A percentile compares a stretch with the other conserved stretches of the same genome.
Evolutionary conservation across 225 moss, liverwort and hornwort genomes (phyloP).

Genomic region (Physcomitrellopsis africana): DNA sequence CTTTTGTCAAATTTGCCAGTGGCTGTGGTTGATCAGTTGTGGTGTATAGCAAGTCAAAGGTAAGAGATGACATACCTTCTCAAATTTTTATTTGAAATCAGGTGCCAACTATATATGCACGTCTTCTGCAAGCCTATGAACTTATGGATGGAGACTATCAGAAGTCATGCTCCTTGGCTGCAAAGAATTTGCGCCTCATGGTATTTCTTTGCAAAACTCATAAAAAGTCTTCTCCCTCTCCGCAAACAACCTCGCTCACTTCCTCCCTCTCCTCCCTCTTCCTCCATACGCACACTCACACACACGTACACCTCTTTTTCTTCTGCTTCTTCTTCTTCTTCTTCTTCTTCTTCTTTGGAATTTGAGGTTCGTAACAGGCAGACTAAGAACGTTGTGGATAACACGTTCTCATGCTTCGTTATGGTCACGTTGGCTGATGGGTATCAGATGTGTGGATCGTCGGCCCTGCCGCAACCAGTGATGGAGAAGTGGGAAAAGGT

Average conservation of each 20-base stretch:
- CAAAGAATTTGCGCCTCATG: constrained; percentile 76
- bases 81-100: constrained; percentile 33
- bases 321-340: too few species aligned
- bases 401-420: not conserved
- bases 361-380: constrained; percentile 1
- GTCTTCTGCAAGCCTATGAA: constrained; percentile 86
- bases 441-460: constrained; percentile 93
- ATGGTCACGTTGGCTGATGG: constrained; percentile 3
- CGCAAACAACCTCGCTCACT: too few species aligned
- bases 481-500: constrained; percentile 90
- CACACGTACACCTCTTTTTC: too few species aligned
- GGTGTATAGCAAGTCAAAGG: not conserved
- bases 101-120: constrained; percentile 91
- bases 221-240: not conserved
- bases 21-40: constrained; percentile 6
- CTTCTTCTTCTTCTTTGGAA: not conserved
- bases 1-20: constrained; percentile 5
- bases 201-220: constrained; percentile 37
- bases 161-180: constrained; percentile 68
- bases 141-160: constrained; percentile 71
- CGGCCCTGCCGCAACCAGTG: constrained; percentile 91
- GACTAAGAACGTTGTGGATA: not conserved
- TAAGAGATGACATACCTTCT: not conserved
- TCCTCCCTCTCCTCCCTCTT: too few species aligned
- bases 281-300: too few species aligned